A percentile compares a stretch with the other conserved stretches of the same genome.
These are phyloP conservation scores for Puccinia horiana DNA, from an alignment of 1,284 basidiomycete species.

Conservation along the genomic window DNA sequence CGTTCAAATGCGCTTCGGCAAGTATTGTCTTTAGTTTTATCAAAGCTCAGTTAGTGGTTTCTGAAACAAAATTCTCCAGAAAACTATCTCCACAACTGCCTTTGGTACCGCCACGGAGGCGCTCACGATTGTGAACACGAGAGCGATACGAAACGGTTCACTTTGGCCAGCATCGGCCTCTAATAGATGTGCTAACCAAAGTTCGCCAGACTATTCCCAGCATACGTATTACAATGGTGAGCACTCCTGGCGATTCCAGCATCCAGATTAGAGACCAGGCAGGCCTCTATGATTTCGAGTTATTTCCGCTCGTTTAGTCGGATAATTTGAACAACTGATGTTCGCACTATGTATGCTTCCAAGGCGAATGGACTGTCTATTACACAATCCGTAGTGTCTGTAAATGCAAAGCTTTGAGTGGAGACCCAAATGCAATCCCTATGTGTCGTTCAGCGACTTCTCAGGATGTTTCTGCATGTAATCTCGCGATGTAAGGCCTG, in stretches of 20 bases:
- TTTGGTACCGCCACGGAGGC: slow-evolving; percentile 3
- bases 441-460: slow-evolving; percentile 16
- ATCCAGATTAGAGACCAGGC: neutral
- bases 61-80: neutral
- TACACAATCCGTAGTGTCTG: neutral
- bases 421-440: neutral
- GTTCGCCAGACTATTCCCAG: neutral
- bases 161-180: slow-evolving; percentile 1
- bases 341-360: neutral
- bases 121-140: neutral
- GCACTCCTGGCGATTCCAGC: neutral
- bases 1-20: slow-evolving; percentile 3
- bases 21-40: neutral
- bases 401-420: neutral
- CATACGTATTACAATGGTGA: slow-evolving; percentile 9
- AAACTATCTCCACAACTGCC: neutral
- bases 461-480: slow-evolving; percentile 13
- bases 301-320: neutral
- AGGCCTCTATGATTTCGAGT: neutral
- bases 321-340: neutral
- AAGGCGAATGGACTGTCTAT: slow-evolving; percentile 10
- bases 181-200: neutral
- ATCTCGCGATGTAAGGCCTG: slow-evolving; percentile 2
- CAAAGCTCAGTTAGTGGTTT: neutral
- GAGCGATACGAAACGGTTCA: neutral